phyloP scores from a whole-genome alignment of 2,329 filamentous ascomycete genomes.

The Ascochyta viciae-villosae region DNA sequence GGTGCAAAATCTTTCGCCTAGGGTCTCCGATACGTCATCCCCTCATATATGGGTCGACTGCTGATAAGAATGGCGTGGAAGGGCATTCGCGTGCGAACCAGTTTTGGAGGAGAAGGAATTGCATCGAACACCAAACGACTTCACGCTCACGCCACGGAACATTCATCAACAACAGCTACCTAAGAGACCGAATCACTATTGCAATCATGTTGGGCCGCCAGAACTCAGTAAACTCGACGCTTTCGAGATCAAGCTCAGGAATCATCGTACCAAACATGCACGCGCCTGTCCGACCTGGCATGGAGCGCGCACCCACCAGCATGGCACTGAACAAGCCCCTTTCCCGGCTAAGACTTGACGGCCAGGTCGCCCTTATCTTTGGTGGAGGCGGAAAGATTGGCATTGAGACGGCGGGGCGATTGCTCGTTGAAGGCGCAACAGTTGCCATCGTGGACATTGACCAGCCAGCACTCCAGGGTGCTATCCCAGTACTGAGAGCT shows the following conservation, averaged over 20 bases:
- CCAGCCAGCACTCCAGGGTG: constrained; percentile 33
- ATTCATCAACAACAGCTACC: background rate
- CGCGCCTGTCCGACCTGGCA: constrained; percentile 31
- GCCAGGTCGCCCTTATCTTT: constrained; percentile 44
- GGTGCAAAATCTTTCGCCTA: constrained; percentile 38
- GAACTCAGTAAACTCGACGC: constrained; percentile 16
- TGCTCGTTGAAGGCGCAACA: constrained; percentile 48
- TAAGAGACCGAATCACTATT: constrained; percentile 9
- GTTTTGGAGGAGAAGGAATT: constrained; percentile 10
- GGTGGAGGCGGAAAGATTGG: constrained; percentile 44
- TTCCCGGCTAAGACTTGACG: constrained; percentile 39
- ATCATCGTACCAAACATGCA: constrained; percentile 37
- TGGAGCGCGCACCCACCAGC: constrained; percentile 36
- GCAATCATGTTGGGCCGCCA: constrained; percentile 22
- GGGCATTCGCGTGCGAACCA: constrained; percentile 3
- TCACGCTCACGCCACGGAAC: constrained; percentile 19
- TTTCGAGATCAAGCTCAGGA: constrained; percentile 20
- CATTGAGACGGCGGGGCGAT: constrained; percentile 46
- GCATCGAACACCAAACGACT: background rate
- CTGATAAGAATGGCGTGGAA: constrained; percentile 18
- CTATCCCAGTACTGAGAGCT: constrained; percentile 34
- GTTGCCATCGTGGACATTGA: constrained; percentile 48
- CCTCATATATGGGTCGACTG: constrained; percentile 22
- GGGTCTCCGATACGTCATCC: constrained; percentile 37
- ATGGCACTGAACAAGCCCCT: constrained; percentile 37